phyloP scores from a whole-genome alignment of 2,329 filamentous ascomycete species.

The Diaporthe capsici region DNA sequence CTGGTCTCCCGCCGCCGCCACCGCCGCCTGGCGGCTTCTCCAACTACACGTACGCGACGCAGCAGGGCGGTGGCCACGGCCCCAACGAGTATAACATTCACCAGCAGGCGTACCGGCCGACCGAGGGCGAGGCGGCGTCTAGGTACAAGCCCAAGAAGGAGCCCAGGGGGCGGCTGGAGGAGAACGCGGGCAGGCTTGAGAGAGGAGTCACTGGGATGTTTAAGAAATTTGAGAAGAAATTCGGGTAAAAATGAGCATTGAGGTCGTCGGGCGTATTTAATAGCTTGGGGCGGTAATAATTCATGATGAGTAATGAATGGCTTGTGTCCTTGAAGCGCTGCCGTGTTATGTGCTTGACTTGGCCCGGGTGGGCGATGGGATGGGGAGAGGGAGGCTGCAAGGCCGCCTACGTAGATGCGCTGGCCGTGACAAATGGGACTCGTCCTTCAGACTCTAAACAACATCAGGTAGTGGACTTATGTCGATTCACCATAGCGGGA shows the following conservation, averaged over 20 bases:
- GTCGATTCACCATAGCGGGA: background rate
- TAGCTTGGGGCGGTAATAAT: background rate
- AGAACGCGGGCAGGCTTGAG: slow-evolving; percentile 76
- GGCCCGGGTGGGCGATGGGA: no score
- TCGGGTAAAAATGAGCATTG: slow-evolving; percentile 57
- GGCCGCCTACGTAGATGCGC: background rate
- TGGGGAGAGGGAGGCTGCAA: background rate
- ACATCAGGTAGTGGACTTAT: background rate
- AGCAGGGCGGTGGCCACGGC: slow-evolving; percentile 45
- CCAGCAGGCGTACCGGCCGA: slow-evolving; percentile 78
- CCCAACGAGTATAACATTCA: slow-evolving; percentile 71
- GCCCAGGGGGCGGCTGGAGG: slow-evolving; percentile 69
- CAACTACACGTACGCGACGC: slow-evolving; percentile 62
- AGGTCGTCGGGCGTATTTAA: background rate
- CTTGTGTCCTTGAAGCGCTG: background rate
- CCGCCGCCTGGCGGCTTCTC: slow-evolving; percentile 69
- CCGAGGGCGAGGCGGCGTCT: slow-evolving; percentile 68
- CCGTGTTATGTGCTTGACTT: background rate
- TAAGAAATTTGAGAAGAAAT: slow-evolving; percentile 85
- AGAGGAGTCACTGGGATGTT: slow-evolving; percentile 79
- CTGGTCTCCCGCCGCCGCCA: slow-evolving; percentile 55
- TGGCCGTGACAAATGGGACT: no score
- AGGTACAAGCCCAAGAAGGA: slow-evolving; percentile 63
- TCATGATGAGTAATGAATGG: slow-evolving; percentile 19
- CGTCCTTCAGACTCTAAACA: no score